A percentile compares a stretch with the other conserved stretches of the same genome.
phyloP scores from a whole-genome alignment of 2,329 filamentous ascomycete species.

The Onygena corvina region DNA sequence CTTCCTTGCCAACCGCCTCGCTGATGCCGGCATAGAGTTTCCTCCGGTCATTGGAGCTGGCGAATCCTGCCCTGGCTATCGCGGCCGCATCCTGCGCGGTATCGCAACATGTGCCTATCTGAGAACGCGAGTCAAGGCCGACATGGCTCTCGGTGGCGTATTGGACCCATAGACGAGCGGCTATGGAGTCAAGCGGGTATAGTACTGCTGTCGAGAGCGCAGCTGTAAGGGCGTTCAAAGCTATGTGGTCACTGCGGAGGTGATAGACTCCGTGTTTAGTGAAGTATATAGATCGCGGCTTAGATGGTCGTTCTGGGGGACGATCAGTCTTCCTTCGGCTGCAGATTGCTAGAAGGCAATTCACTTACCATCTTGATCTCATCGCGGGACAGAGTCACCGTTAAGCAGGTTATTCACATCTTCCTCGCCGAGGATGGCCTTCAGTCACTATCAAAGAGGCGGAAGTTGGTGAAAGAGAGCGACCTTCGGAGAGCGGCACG shows the following conservation, averaged over 20 bases:
- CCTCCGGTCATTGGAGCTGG: constrained; percentile 34
- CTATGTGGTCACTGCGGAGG: constrained; percentile 11
- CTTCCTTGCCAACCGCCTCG: constrained; percentile 54
- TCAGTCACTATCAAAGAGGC: too few relatives aligned
- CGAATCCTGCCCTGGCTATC: constrained; percentile 40
- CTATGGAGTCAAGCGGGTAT: constrained; percentile 71
- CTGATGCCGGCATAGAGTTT: constrained; percentile 59
- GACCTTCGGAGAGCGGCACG: too few relatives aligned
- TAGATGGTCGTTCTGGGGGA: neutral
- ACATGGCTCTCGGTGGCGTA: constrained; percentile 46
- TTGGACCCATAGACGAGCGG: constrained; percentile 72
- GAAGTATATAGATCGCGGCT: constrained; percentile 4
- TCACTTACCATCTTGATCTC: neutral
- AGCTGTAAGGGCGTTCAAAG: constrained; percentile 66
- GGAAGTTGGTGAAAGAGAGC: too few relatives aligned
- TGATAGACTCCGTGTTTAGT: neutral
- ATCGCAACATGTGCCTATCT: constrained; percentile 32
- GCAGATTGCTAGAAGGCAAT: neutral
- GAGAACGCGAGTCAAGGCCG: constrained; percentile 16
- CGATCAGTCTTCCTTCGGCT: neutral
- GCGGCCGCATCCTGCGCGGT: constrained; percentile 23
- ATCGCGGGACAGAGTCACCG: too few relatives aligned
- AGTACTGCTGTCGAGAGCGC: constrained; percentile 65
- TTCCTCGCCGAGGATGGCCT: too few relatives aligned
- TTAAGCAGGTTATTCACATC: too few relatives aligned